These are phyloP conservation scores for Crotalaria pallida DNA, from an alignment of 306 rosid genomes.

Conservation along the genomic window DNA sequence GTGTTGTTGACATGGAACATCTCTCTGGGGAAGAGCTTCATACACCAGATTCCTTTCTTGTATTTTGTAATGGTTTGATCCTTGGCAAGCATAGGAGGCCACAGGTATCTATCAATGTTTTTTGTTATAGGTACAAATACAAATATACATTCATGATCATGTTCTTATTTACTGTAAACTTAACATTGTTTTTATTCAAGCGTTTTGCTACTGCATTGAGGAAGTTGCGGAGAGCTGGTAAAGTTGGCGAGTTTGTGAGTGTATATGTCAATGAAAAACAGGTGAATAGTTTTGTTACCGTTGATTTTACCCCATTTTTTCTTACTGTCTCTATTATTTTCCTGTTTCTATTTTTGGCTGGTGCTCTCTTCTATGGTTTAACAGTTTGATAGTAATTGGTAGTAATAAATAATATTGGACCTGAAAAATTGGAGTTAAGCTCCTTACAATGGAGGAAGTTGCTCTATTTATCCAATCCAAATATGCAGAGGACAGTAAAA, in stretches of 20 bases:
- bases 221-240: constrained; percentile 79
- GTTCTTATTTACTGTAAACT: neutral
- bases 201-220: constrained; percentile 67
- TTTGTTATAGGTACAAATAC: neutral
- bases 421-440: too few species aligned
- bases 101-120: constrained; percentile 41
- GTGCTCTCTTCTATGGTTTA: neutral
- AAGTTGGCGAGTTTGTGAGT: constrained; percentile 87
- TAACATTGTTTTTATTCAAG: constrained; percentile 22
- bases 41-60: constrained; percentile 78
- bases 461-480: too few species aligned
- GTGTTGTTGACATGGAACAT: constrained; percentile 72
- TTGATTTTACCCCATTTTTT: neutral
- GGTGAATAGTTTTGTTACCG: constrained; percentile 35
- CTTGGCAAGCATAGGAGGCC: constrained; percentile 95
- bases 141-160: neutral
- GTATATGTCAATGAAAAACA: constrained; percentile 80
- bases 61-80: constrained; percentile 78
- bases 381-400: neutral
- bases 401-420: too few species aligned
- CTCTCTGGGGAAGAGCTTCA: constrained; percentile 93
- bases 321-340: constrained; percentile 1
- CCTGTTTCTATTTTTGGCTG: neutral
- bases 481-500: too few species aligned
- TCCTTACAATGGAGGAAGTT: too few species aligned